Base-by-base conservation (phyloP, 306 rosid genomes). In the Hippophae gyantsensis region DNA sequence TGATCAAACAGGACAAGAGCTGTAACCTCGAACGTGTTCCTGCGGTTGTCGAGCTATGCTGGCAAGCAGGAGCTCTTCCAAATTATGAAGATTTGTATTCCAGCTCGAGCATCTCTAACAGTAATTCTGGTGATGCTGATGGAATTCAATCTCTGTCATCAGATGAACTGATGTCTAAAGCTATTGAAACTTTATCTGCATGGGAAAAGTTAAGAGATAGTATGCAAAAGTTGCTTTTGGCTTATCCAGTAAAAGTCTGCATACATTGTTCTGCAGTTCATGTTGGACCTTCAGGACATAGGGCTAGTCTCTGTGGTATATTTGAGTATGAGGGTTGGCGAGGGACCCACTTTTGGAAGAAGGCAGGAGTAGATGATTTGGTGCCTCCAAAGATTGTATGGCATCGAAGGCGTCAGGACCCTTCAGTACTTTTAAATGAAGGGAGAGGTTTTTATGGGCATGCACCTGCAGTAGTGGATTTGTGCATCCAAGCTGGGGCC, bases 271-370 rank as follows among this genome's bases (percentile, higher is more conserved):
- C 89, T 8, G 83, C 87, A 75, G 89, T 90, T 72, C 98, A 87
- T 60, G 72, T 86, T 68, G 95, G 99, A 68, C 95, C 81, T 7
- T 84, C 94, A 42, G 99, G 97, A 46, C 95, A 88, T 70, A 75
- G 69, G 79, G 93, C 90, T 58, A 78, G 90, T 76, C 87, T 82
- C 11, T 84, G 94, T 69, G 97, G 90, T 32, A 75, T 92, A 55
- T 88, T 92, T 54, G 78, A 79, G 85, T 86, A 80, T 64, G 88
- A 88, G 83, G 78, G 81, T 62, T 78, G 90, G 88, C 76, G 76
- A 64, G 95, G 89, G 61, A 57, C 76, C 55, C 97, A 88, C 76
- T 78, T 80, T 72, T 93, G 97, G 99, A 72, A 66, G 69, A 92
- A 80, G 72, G 90, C 89, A 48, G 69, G 58, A 41, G 82, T 93